These are phyloP conservation scores for Loxodes magnus DNA, from an alignment of 73 alveolate species.

Conservation along the genomic window DNA sequence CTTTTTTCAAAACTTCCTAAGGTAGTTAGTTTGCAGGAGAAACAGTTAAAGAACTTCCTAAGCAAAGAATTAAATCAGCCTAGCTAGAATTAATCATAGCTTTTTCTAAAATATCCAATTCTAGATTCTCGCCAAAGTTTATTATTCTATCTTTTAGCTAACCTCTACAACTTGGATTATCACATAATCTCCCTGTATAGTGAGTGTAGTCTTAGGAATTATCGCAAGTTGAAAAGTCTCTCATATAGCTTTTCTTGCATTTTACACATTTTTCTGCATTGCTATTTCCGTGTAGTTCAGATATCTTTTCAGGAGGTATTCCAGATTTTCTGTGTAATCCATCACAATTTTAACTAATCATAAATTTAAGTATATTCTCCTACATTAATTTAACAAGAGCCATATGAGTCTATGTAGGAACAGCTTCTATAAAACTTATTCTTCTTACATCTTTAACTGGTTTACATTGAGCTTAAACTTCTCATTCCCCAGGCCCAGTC, in stretches of 20 bases:
- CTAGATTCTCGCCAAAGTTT: conserved; percentile 63
- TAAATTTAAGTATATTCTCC: conserved; percentile 39
- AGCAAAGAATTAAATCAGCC: conserved; percentile 74
- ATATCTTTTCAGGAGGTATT: conserved; percentile 51
- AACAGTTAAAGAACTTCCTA: conserved; percentile 94
- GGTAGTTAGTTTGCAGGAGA: conserved; percentile 92
- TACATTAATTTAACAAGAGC: conserved; percentile 35
- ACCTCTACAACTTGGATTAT: conserved; percentile 62
- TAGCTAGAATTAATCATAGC: conserved; percentile 31
- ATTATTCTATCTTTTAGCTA: conserved; percentile 51
- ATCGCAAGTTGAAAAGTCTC: conserved; percentile 64
- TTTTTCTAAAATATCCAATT: conserved; percentile 31
- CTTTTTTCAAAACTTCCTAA: conserved; percentile 31
- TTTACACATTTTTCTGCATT: conserved; percentile 49
- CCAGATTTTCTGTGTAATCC: conserved; percentile 94
- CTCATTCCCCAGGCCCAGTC: conserved; percentile 53
- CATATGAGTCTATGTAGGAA: conserved; percentile 67
- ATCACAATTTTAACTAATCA: conserved; percentile 74
- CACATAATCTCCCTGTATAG: conserved; percentile 59
- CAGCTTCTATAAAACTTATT: conserved; percentile 33
- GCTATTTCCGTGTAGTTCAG: conserved; percentile 86
- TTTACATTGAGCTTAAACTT: conserved; percentile 8
- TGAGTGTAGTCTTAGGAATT: conserved; percentile 54
- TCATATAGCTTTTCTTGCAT: conserved; percentile 49
- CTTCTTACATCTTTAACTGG: conserved; percentile 9